Conservation (phyloP, 192 early-diverging fungal genomes). For the Entomortierella lignicola region DNA sequence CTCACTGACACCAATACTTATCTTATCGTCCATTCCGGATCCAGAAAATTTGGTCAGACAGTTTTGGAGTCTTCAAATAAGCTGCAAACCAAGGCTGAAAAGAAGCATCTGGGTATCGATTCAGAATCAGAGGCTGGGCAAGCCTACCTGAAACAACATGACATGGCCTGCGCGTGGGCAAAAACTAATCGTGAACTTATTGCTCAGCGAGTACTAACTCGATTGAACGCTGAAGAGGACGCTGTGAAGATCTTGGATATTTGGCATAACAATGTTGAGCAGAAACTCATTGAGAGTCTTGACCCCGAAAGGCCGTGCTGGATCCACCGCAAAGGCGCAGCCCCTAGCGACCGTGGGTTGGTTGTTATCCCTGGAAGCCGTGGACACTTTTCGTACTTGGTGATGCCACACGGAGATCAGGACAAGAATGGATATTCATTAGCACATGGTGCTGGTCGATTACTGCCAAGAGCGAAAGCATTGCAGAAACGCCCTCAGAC, state of each 20-base stretch:
- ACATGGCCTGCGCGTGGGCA: slow-evolving; percentile 63
- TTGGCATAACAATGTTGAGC: slow-evolving; percentile 67
- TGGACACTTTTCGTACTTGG: slow-evolving; percentile 67
- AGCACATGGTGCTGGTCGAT: slow-evolving; percentile 70
- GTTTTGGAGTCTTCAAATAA: slow-evolving; percentile 55
- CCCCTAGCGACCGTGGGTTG: slow-evolving; percentile 61
- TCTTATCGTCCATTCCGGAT: slow-evolving; percentile 68
- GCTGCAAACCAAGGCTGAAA: slow-evolving; percentile 40
- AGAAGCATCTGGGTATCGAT: slow-evolving; percentile 42
- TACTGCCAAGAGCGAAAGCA: slow-evolving; percentile 60
- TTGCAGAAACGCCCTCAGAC: slow-evolving; percentile 35
- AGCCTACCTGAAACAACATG: slow-evolving; percentile 60
- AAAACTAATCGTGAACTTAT: slow-evolving; percentile 65
- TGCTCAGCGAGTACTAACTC: slow-evolving; percentile 59
- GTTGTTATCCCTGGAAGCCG: slow-evolving; percentile 70
- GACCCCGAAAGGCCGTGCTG: slow-evolving; percentile 35
- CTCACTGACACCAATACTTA: slow-evolving; percentile 34
- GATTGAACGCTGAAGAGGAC: slow-evolving; percentile 46
- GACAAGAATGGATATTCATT: slow-evolving; percentile 63
- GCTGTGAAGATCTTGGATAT: slow-evolving; percentile 62
- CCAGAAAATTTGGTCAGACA: slow-evolving; percentile 63
- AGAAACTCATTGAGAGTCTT: slow-evolving; percentile 28
- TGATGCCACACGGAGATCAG: slow-evolving; percentile 58
- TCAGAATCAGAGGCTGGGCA: slow-evolving; percentile 28
- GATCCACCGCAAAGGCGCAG: slow-evolving; percentile 72